Percentiles rank a stretch among this genome's conserved stretches.
phyloP scores from a whole-genome alignment of 2,329 filamentous ascomycete species.

The Alternaria rosae region DNA sequence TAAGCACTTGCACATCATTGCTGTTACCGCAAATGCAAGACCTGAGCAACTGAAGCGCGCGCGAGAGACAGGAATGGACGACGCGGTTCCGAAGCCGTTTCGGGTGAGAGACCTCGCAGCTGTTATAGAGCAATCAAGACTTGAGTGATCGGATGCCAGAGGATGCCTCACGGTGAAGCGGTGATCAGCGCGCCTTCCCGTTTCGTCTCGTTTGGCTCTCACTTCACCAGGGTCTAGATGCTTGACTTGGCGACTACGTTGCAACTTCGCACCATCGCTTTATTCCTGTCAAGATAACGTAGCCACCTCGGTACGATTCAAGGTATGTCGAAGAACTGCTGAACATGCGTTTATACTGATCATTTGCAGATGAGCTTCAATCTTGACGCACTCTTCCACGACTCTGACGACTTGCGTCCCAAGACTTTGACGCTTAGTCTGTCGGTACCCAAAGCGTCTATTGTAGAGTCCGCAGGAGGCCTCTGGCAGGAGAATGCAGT shows the following conservation, averaged over 20 bases:
- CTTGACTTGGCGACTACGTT: neutral
- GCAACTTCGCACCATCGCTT: neutral
- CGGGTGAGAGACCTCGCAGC: neutral
- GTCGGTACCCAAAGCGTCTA: neutral
- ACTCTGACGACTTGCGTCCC: neutral
- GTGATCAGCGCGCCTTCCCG: neutral
- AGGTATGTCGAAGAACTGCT: neutral
- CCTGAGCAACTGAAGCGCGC: constrained; percentile 29
- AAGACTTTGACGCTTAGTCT: neutral
- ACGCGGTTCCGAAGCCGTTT: constrained; percentile 7
- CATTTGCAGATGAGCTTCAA: constrained; percentile 11
- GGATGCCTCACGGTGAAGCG: neutral
- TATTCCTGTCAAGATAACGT: neutral
- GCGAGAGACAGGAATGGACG: constrained; percentile 6
- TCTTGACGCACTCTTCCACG: constrained; percentile 14
- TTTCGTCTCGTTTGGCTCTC: neutral
- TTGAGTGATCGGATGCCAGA: neutral
- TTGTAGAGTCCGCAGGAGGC: neutral
- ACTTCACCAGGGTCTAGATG: neutral
- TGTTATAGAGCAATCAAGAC: neutral
- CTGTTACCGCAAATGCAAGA: constrained; percentile 40
- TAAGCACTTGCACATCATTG: constrained; percentile 31
- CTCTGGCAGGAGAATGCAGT: neutral
- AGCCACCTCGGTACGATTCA: neutral
- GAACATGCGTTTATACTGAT: neutral